Base-by-base conservation (phyloP, 352 stramenopile genomes). In the Globisporangium carolinianum region DNA sequence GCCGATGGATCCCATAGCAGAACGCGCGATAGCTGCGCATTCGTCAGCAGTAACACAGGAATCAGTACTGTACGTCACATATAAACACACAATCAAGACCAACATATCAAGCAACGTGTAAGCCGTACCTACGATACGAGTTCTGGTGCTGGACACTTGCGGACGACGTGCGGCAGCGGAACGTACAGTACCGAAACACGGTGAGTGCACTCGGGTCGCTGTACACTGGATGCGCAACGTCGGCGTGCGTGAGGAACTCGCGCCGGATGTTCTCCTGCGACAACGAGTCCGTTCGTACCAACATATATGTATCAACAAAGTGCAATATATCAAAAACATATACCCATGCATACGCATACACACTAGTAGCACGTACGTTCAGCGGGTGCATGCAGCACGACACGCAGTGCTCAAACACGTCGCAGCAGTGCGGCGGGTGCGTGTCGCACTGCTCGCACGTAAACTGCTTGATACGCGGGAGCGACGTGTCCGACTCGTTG, bases 351-450 rank as follows among this genome's bases (percentile, higher is more conserved):
- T 24, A 24, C 24, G 1, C 24, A 24, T 24, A 24, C 24, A 42
- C 46, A 64, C 18, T 42, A n/a, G 2, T 15, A 37, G 18, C 8
- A 61, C 68, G 53, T 55, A 88, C 77, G 59, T 91, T 88, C 5
- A 85, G 71, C n/a, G 78, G 78, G 51, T 87, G 72, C 81, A 91
- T 89, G 60, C 81, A 91, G 58, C 80, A 91, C 24, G 78, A 91
- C 35, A 91, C 81, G 53, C 78, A 89, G 58, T 86, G 76, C 55
- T 89, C 78, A 51, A 73, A 89, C 3, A 74, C 62, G 12, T 83
- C 69, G 49, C 81, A 91, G 61, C 81, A 91, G 43, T 91, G 81
- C 17, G 81, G 81, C 11, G 78, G 59, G 36, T 73, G 82, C 32
- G 76, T 85, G 58, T 87, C 76, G 60, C 81, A 91, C 24, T 43